Percentiles rank a stretch among this genome's conserved stretches.
Conservation (phyloP, 306 rosid species). For the Prunus mira region DNA sequence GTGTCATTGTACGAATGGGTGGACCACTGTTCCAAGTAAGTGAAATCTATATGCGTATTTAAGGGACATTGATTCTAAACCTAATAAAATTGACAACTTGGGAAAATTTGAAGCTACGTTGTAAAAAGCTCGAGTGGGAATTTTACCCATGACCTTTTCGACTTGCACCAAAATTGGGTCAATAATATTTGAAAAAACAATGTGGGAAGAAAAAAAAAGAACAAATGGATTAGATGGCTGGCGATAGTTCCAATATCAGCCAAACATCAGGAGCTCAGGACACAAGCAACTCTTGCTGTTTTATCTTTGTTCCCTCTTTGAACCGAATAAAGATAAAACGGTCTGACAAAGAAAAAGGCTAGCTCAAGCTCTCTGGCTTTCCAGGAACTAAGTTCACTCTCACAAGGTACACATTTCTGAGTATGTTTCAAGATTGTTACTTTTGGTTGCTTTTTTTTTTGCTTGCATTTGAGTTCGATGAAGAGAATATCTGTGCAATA, state of each 20-base stretch:
- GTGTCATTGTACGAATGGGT: too few species aligned
- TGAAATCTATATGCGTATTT: too few species aligned
- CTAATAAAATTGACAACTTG: too few species aligned
- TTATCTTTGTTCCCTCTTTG: conserved; percentile 8
- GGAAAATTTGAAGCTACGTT: too few species aligned
- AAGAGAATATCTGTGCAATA: background rate
- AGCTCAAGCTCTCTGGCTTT: background rate
- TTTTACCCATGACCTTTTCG: background rate
- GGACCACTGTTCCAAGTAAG: too few species aligned
- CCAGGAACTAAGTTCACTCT: background rate
- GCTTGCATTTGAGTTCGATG: background rate
- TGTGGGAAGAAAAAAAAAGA: conserved; percentile 2
- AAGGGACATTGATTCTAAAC: too few species aligned
- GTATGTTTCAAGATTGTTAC: background rate
- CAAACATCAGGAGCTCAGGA: conserved; percentile 32
- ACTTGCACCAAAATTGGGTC: conserved; percentile 21
- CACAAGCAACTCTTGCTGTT: conserved; percentile 28
- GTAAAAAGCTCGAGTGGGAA: background rate
- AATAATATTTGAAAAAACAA: conserved; percentile 16
- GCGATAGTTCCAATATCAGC: conserved; percentile 53
- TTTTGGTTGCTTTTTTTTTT: background rate
- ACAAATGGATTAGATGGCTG: conserved; percentile 21
- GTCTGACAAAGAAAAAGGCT: background rate
- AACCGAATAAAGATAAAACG: background rate
- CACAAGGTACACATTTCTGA: background rate